These are phyloP conservation scores for Heteromeles arbutifolia DNA, from an alignment of 306 rosid species.

Conservation along the genomic window DNA sequence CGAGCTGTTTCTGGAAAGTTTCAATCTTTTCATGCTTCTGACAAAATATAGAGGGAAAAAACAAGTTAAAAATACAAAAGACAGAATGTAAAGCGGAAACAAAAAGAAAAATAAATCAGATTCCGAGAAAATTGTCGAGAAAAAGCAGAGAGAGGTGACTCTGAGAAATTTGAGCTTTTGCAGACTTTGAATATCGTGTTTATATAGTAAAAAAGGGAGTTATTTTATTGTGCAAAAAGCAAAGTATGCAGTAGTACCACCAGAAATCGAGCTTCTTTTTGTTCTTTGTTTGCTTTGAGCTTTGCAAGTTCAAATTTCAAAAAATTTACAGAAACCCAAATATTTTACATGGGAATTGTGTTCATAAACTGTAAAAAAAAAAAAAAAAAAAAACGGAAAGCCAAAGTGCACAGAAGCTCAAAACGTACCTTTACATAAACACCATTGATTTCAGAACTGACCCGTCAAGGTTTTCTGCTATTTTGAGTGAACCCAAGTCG, in stretches of 20 bases:
- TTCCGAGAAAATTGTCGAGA: slow-evolving; percentile 66
- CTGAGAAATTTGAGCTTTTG: slow-evolving; percentile 44
- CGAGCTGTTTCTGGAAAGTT: slow-evolving; percentile 41
- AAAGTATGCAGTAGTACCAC: slow-evolving; percentile 11
- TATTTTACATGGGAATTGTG: slow-evolving; percentile 2
- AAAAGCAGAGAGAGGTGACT: slow-evolving; percentile 50
- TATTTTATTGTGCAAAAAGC: slow-evolving; percentile 28
- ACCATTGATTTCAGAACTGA: slow-evolving; percentile 49
- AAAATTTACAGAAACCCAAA: slow-evolving; percentile 22
- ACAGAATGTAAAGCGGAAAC: slow-evolving; percentile 19
- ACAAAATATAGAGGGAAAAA: background rate
- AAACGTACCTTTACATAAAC: background rate
- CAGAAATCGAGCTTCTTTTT: slow-evolving; percentile 45
- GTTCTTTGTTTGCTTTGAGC: slow-evolving; percentile 29
- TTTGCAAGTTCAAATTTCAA: slow-evolving; percentile 26
- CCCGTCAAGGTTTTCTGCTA: slow-evolving; percentile 13
- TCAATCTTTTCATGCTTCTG: slow-evolving; percentile 12
- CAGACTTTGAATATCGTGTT: slow-evolving; percentile 37
- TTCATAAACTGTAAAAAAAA: background rate
- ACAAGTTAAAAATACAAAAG: slow-evolving; percentile 13
- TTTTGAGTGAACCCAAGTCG: background rate
- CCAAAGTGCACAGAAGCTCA: slow-evolving; percentile 9
- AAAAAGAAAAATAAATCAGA: slow-evolving; percentile 25
- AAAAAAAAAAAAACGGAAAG: slow-evolving; percentile 7
- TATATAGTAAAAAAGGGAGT: slow-evolving; percentile 29